phyloP scores from a whole-genome alignment of 768 basidiomycete genomes.

The Guyanaporus albipodus region DNA sequence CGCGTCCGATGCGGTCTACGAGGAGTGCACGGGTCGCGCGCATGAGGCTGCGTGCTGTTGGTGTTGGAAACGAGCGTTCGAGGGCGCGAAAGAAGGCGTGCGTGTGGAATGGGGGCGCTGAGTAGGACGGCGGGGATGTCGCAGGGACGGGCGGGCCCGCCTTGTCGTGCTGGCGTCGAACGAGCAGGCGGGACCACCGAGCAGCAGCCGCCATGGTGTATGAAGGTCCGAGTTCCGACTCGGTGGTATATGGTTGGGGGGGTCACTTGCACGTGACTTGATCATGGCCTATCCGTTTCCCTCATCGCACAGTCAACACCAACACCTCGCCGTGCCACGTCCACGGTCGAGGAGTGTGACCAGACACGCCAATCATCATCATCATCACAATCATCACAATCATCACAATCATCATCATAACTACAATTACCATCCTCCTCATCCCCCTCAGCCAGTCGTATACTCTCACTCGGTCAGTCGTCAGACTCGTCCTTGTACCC shows the following conservation, averaged over 20 bases:
- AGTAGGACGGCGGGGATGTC: conserved; percentile 37
- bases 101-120: conserved; percentile 78
- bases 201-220: background rate
- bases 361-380: conserved; percentile 14
- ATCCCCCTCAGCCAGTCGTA: too few relatives aligned
- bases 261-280: too few relatives aligned
- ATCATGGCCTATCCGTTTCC: conserved; percentile 27
- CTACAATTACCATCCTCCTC: too few relatives aligned
- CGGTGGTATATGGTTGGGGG: too few relatives aligned
- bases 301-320: conserved; percentile 2
- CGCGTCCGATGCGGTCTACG: conserved; percentile 68
- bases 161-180: conserved; percentile 19
- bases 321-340: conserved; percentile 1
- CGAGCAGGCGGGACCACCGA: conserved; percentile 8
- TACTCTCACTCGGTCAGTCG: too few relatives aligned
- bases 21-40: conserved; percentile 77
- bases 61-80: conserved; percentile 70
- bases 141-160: conserved; percentile 16
- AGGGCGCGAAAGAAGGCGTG: conserved; percentile 70
- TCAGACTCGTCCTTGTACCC: too few relatives aligned
- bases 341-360: conserved; percentile 15
- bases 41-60: conserved; percentile 77
- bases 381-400: conserved; percentile 4
- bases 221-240: conserved; percentile 12
- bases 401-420: background rate